These are phyloP conservation scores for Trapa incisa DNA, from an alignment of 345 rosid genomes.

Conservation along the genomic window DNA sequence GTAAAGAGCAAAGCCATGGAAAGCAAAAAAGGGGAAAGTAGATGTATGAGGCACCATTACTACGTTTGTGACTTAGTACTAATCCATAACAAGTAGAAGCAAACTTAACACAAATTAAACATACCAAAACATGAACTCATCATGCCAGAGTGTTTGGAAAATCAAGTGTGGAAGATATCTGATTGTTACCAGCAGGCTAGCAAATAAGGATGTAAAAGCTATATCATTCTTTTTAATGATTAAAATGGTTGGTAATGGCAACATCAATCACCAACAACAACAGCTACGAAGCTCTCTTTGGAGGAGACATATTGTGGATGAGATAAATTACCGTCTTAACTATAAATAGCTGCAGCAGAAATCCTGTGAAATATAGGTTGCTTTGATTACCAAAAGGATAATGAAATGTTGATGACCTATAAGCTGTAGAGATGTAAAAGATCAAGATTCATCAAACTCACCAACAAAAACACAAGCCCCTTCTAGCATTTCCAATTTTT, in stretches of 20 bases:
- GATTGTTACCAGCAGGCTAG: too few relatives aligned
- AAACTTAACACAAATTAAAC: not conserved
- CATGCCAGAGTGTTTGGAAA: not conserved
- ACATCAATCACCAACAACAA: slow-evolving; percentile 3
- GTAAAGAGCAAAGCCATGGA: too few relatives aligned
- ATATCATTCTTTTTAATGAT: not conserved
- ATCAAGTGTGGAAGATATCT: too few relatives aligned
- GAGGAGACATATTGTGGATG: slow-evolving; percentile 63
- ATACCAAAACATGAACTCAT: not conserved
- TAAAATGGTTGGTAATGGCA: not conserved
- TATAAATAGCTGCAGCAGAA: slow-evolving; percentile 29
- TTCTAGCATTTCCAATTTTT: slow-evolving; percentile 26
- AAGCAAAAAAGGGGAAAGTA: not conserved
- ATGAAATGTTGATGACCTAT: not conserved
- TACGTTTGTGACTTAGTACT: not conserved
- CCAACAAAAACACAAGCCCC: slow-evolving; percentile 26
- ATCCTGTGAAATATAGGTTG: not conserved
- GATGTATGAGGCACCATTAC: not conserved
- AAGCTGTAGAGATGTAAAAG: not conserved
- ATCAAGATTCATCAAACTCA: slow-evolving; percentile 11
- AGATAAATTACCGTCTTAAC: slow-evolving; percentile 30
- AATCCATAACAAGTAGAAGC: not conserved
- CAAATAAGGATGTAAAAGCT: not conserved
- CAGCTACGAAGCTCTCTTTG: slow-evolving; percentile 42
- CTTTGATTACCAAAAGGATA: not conserved